Evolutionary conservation across 1,284 basidiomycete genomes (phyloP), one percentile per base, ranked within the genome.

Genomic region (Mrakiaceae sp.): DNA sequence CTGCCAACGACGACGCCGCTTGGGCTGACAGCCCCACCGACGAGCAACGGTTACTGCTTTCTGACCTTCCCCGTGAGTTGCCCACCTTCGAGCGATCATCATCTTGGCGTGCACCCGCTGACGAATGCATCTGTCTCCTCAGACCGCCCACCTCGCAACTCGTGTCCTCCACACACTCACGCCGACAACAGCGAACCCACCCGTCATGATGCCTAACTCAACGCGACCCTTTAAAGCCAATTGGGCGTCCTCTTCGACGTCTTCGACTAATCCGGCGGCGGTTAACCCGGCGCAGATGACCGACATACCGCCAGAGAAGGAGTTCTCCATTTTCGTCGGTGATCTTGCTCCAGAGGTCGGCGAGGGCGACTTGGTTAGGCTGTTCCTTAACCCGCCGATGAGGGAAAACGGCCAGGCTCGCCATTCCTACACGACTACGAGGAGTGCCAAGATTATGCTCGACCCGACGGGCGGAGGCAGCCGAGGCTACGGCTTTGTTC

Each of bases 391-490:
- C 74, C 87, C 89, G 64, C 81, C 88, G 0, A 47, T 40, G 47
- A n/a, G 27, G n/a, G 27, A 27, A 27, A 27, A 27, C 27, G 27
- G 27, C 27, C 27, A 27, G 27, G 50, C 55, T 2, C 67, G 73
- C 81, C 87, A 67, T 87, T 87, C 73, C 87, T 93, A 93, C 78
- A 76, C 84, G 54, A 91, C 88, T 72, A 91, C 89, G 76, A 90
- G 90, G 78, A 92, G 88, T 73, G 90, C 90, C 46, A 93, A 93
- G 78, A 92, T 93, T 69, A 92, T 93, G 89, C 78, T 89, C 56
- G 90, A 93, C 74, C 88, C 89, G 8, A 83, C 86, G 50, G 90
- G 89, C 8, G 90, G 90, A 39, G 83, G 90, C n/a, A 90, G 88
- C 52, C 81, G 88, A 69, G 89, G 90, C 5, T 93, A 92, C 74